Evolutionary conservation across 176 grass and related monocot genomes (phyloP), one percentile per base, ranked within the genome.

Genomic region (Poa annua): DNA sequence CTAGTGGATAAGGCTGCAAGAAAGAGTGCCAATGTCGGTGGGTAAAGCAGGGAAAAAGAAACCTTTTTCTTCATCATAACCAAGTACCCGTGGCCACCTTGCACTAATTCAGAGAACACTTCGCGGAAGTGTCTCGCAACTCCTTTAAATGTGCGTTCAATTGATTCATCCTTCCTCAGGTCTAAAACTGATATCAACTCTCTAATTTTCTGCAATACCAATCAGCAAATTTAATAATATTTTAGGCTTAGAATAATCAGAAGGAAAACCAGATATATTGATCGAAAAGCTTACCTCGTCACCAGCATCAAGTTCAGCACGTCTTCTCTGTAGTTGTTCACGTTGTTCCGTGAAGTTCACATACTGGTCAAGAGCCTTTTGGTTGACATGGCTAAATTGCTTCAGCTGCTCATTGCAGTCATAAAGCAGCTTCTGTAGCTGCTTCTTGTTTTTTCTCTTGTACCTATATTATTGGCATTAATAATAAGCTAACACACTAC

Each of bases 41-140:
- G 21, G 55, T 52, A 75, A 62, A 78, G 63, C 74, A 56, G 80
- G 24, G 19, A 82, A 22, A 78, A 74, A 81, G 4, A 50, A 1
- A 99, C 91, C 93, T 90, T 99, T 93, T 99, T 99, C 93, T 90
- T 99, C 93, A 96, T 99, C 96, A 99, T 99, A 85, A 99, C 87
- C 85, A 99, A 85, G 75, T 96, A 87, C 51, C 96, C 96, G 83
- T 90, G 87, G 25, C 96, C 96, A 83, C 93, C 93, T 90, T 99
- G 96, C 80, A 99, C 96, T 44, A 99, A 86, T 75, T 99, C 96
- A 81, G 87, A 52, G 57, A 99, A 99, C 64, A 99, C 96, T 88
- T 99, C 93, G 17, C 93, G 81, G 80, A 99, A 99, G 83, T 99
- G 93, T 73, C 77, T 96, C 79, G 96, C 89, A 48, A 99, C 96